These are phyloP conservation scores for Neolentinus lepideus DNA, from an alignment of 1,284 basidiomycete species.

Conservation along the genomic window DNA sequence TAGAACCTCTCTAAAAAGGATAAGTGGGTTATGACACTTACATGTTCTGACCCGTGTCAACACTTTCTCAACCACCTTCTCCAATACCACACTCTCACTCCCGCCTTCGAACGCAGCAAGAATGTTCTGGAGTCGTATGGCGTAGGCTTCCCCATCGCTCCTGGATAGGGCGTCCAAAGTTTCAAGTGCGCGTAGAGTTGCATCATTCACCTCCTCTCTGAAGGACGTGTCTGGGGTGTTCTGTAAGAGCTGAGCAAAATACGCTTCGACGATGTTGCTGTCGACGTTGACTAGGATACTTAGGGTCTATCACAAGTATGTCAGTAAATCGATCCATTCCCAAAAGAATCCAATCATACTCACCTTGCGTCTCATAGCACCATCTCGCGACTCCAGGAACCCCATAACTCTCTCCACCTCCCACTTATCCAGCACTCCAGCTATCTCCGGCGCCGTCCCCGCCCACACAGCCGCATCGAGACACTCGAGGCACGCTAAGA, in stretches of 20 bases:
- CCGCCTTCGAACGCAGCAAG: conserved; percentile 33
- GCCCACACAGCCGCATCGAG: conserved; percentile 59
- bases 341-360: conserved; percentile 9
- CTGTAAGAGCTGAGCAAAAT: conserved; percentile 40
- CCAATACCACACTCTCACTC: conserved; percentile 36
- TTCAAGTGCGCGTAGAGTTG: conserved; percentile 46
- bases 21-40: conserved; percentile 22
- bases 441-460: conserved; percentile 41
- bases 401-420: conserved; percentile 67
- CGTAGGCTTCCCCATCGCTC: conserved; percentile 54
- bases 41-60: conserved; percentile 40
- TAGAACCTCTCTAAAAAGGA: conserved; percentile 2
- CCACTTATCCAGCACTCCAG: conserved; percentile 50
- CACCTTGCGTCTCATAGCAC: conserved; percentile 52
- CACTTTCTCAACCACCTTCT: conserved; percentile 46
- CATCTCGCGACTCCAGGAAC: conserved; percentile 52
- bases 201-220: conserved; percentile 28
- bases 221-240: conserved; percentile 27
- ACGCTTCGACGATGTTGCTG: conserved; percentile 43
- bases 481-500: conserved; percentile 53
- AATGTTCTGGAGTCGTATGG: conserved; percentile 39
- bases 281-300: conserved; percentile 49
- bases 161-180: conserved; percentile 39
- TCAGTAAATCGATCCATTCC: conserved; percentile 9
- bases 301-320: conserved; percentile 41